Base-by-base conservation (phyloP, 2,329 filamentous ascomycete species). In the Alternaria brassicicola region DNA sequence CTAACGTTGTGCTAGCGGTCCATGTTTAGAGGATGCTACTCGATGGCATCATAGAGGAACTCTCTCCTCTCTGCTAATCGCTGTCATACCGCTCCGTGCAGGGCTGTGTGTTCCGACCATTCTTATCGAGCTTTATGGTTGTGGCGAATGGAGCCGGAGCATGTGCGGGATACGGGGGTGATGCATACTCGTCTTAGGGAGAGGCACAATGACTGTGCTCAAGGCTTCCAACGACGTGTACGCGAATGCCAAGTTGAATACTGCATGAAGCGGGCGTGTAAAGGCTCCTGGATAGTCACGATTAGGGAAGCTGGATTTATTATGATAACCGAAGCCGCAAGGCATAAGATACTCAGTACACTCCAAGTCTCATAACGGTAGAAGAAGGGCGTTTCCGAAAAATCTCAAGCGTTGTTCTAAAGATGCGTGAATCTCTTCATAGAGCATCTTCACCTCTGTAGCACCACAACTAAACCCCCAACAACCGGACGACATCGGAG, bases 401-500 rank as follows among this genome's bases (percentile, higher is more conserved):
- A 1, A n/a, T 1, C 19, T 47, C 19, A 12, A 5, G 3, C 28
- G 30, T n/a, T 35, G 28, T 13, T 21, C 9, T 13, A 13, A 21
- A 39, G 13, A 33, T 13, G 21, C 30, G 13, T n/a, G 15, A 15
- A 33, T 1, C 19, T 25, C 19, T 23, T 17, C 28, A 21, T 47
- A 47, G 5, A 23, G 43, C 13, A 12, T 25, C 13, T 33, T 35
- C 13, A 33, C 30, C 26, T 13, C 35, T 17, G 28, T 19, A 31
- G 25, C 30, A 36, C 13, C 23, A 21, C 28, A 17, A 51, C 35
- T 23, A 31, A 4, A 13, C n/a, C 23, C 53, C 6, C 3, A 28
- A 52, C 43, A 31, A 41, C 52, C 51, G 61, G 61, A 58, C 47
- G 55, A 55, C 31, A 30, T 26, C 57, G 57, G 60, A 62, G 53